These are phyloP conservation scores for Xylariaceae sp. DNA, from an alignment of 2,329 filamentous ascomycete species.

Conservation along the genomic window DNA sequence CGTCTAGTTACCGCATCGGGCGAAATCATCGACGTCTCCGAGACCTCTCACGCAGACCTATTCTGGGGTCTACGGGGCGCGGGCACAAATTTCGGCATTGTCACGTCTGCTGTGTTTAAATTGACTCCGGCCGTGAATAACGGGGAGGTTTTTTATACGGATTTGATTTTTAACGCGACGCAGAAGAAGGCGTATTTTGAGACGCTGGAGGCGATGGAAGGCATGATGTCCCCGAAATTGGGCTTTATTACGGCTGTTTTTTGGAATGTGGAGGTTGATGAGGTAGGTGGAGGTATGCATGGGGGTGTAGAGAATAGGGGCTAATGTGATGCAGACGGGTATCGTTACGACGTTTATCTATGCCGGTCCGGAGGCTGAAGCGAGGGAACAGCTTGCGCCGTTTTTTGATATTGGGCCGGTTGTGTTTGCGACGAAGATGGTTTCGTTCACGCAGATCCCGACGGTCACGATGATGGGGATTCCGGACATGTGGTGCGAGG, in stretches of 20 bases:
- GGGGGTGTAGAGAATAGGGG: neutral
- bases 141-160: conserved; percentile 4
- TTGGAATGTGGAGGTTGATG: neutral
- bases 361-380: neutral
- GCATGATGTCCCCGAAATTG: neutral
- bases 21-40: conserved; percentile 12
- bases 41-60: conserved; percentile 15
- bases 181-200: conserved; percentile 1
- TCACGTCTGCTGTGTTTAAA: conserved; percentile 22
- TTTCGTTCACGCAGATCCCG: neutral
- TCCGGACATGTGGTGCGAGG: neutral
- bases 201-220: neutral
- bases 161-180: neutral
- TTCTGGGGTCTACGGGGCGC: conserved; percentile 26
- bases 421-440: neutral
- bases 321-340: neutral
- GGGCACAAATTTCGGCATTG: conserved; percentile 23
- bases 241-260: neutral
- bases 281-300: neutral
- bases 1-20: conserved; percentile 19
- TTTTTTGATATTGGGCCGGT: neutral
- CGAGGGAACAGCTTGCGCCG: neutral
- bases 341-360: neutral
- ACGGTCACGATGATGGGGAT: neutral
- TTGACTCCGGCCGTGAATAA: conserved; percentile 8